A percentile compares a stretch with the other conserved stretches of the same genome.
Conservation (phyloP, 2,329 filamentous ascomycete species). For the Xylariaceae sp. region DNA sequence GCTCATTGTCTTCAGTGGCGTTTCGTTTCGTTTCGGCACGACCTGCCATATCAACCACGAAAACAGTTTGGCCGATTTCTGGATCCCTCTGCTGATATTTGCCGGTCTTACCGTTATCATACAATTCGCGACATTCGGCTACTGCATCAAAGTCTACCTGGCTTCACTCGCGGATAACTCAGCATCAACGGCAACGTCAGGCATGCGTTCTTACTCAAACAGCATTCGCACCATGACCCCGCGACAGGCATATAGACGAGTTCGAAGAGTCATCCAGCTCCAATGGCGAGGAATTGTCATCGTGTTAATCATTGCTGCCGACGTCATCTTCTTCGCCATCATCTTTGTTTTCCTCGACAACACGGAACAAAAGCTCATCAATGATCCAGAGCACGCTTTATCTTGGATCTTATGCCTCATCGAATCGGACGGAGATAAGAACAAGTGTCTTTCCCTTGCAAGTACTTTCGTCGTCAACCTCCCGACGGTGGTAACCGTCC, state of each 20-base stretch:
- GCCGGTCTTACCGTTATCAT: conserved; percentile 61
- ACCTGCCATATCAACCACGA: conserved; percentile 93
- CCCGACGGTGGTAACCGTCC: conserved; percentile 72
- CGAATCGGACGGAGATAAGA: conserved; percentile 53
- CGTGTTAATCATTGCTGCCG: conserved; percentile 81
- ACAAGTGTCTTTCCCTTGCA: conserved; percentile 61
- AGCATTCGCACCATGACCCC: conserved; percentile 76
- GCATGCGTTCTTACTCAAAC: conserved; percentile 68
- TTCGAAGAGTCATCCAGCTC: conserved; percentile 80
- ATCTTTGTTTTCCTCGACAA: conserved; percentile 87
- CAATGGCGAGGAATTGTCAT: conserved; percentile 94
- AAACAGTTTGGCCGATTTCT: conserved; percentile 78
- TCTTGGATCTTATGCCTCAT: conserved; percentile 74
- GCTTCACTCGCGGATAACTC: conserved; percentile 73
- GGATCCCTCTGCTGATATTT: conserved; percentile 75
- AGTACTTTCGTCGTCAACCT: conserved; percentile 65
- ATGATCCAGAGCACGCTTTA: conserved; percentile 49
- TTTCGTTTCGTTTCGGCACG: conserved; percentile 88
- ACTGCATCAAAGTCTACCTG: conserved; percentile 94
- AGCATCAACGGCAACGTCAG: conserved; percentile 66
- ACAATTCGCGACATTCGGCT: conserved; percentile 68
- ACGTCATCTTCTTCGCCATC: conserved; percentile 91
- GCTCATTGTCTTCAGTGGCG: conserved; percentile 79
- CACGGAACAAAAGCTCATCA: conserved; percentile 56
- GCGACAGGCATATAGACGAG: conserved; percentile 80